Conservation (phyloP, 805 yeast genomes). For the Wickerhamomyces ciferrii region DNA sequence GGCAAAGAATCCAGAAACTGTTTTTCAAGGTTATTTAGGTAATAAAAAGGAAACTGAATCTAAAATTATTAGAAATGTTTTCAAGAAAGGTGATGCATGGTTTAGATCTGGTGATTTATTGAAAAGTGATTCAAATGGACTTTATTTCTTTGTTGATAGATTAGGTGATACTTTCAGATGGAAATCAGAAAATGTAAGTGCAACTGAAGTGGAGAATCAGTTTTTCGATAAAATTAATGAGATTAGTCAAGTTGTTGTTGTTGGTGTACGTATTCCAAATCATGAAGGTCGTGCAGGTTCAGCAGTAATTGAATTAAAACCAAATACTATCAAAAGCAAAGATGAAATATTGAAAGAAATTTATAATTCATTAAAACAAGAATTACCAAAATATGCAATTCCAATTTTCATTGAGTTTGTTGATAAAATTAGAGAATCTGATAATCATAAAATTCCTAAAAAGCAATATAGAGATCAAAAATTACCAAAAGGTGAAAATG, state of each 20-base stretch:
- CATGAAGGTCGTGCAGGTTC: slow-evolving; percentile 96
- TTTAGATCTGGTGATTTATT: slow-evolving; percentile 84
- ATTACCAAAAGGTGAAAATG: slow-evolving; percentile 60
- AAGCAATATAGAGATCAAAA: slow-evolving; percentile 61
- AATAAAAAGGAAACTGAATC: slow-evolving; percentile 74
- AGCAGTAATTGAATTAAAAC: slow-evolving; percentile 61
- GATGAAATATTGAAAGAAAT: slow-evolving; percentile 32
- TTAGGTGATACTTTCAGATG: slow-evolving; percentile 94
- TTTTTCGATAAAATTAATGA: slow-evolving; percentile 28
- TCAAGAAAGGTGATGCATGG: slow-evolving; percentile 86
- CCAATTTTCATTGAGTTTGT: slow-evolving; percentile 79
- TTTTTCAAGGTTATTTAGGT: slow-evolving; percentile 88
- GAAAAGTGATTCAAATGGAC: slow-evolving; percentile 58
- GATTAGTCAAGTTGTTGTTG: slow-evolving; percentile 72
- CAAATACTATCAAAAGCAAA: slow-evolving; percentile 18
- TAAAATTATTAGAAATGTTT: slow-evolving; percentile 69
- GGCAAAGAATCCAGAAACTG: slow-evolving; percentile 56
- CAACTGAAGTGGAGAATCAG: slow-evolving; percentile 87
- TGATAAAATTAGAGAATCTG: slow-evolving; percentile 55
- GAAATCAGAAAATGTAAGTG: slow-evolving; percentile 94
- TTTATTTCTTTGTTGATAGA: slow-evolving; percentile 83
- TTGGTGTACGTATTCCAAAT: slow-evolving; percentile 77
- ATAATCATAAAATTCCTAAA: slow-evolving; percentile 79
- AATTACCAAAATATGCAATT: slow-evolving; percentile 78
- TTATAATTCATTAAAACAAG: slow-evolving; percentile 28